Conservation (phyloP, 192 early-diverging fungal genomes). For the Funneliformis mosseae region DNA sequence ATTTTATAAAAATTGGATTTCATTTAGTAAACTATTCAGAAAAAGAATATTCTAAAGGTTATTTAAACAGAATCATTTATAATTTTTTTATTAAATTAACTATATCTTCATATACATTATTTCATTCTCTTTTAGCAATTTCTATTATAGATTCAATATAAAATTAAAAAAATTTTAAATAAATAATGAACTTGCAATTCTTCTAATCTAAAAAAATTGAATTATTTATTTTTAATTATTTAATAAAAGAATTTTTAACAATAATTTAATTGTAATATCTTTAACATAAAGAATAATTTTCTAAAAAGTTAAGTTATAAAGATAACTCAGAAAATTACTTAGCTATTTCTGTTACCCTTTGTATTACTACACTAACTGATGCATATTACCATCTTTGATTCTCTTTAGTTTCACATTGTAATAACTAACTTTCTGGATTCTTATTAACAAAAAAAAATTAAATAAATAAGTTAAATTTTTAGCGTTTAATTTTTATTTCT, state of each 20-base stretch:
- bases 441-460: too few species aligned
- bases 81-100: slow-evolving; percentile 17
- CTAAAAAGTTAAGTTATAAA: neutral
- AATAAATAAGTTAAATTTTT: too few species aligned
- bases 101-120: too few species aligned
- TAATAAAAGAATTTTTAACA: slow-evolving; percentile 13
- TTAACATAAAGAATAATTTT: slow-evolving; percentile 10
- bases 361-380: neutral
- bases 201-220: slow-evolving; percentile 17
- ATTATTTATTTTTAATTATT: slow-evolving; percentile 4
- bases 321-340: slow-evolving; percentile 3
- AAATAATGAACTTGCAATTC: slow-evolving; percentile 6
- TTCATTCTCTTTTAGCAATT: too few species aligned
- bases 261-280: too few species aligned
- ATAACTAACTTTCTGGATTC: neutral
- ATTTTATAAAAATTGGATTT: slow-evolving; percentile 23
- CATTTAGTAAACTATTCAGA: too few species aligned
- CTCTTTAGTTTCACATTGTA: neutral
- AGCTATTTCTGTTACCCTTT: slow-evolving; percentile 20
- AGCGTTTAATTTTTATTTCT: too few species aligned
- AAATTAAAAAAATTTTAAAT: neutral
- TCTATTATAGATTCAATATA: too few species aligned
- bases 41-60: slow-evolving; percentile 27
- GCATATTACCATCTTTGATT: slow-evolving; percentile 1
- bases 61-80: slow-evolving; percentile 11